Conservation (phyloP, 2,329 filamentous ascomycete species). For the Pseudophaeomoniella oleicola region DNA sequence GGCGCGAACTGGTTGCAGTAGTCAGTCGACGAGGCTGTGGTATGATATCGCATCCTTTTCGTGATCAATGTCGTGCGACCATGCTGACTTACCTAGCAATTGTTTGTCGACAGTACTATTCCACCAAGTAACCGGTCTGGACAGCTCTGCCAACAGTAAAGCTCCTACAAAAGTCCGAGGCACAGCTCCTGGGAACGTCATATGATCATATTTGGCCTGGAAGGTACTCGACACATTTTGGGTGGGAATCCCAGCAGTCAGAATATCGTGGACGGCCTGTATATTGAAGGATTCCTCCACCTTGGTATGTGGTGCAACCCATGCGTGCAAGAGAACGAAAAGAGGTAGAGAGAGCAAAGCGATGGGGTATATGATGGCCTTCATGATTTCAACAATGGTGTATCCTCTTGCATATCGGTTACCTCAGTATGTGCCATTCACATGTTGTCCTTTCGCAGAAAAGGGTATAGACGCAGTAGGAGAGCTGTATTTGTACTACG, state of each 20-base stretch:
- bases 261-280: constrained; percentile 81
- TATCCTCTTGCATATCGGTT: too few relatives aligned
- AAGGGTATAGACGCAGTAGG: too few relatives aligned
- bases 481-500: too few relatives aligned
- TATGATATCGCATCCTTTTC: too few relatives aligned
- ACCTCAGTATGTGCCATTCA: too few relatives aligned
- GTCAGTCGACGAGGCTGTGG: not conserved
- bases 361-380: too few relatives aligned
- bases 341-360: constrained; percentile 31
- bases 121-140: constrained; percentile 49
- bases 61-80: not conserved
- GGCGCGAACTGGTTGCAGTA: constrained; percentile 44
- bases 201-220: constrained; percentile 65
- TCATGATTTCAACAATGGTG: too few relatives aligned
- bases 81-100: constrained; percentile 31
- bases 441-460: too few relatives aligned
- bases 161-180: constrained; percentile 82
- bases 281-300: constrained; percentile 98
- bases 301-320: constrained; percentile 77
- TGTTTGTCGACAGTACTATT: constrained; percentile 44
- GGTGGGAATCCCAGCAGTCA: constrained; percentile 62
- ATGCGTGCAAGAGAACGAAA: constrained; percentile 53
- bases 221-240: constrained; percentile 39
- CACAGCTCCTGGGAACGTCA: constrained; percentile 78
- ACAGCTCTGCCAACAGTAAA: constrained; percentile 57